Evolutionary conservation across 2,329 filamentous ascomycete genomes (phyloP).

Genomic region (Aspergillus sp.): DNA sequence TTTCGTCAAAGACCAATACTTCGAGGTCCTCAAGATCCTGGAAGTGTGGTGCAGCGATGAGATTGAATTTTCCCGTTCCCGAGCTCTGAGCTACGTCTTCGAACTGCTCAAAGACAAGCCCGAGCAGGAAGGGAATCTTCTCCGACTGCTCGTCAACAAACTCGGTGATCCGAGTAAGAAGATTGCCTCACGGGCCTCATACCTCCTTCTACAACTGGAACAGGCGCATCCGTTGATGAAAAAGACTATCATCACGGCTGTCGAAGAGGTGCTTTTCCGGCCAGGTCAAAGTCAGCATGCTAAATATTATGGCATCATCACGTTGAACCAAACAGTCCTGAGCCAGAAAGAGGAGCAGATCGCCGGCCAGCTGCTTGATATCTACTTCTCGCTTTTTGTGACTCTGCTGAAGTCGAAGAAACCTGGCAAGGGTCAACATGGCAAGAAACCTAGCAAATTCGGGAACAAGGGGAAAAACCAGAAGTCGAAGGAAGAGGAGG

Average conservation of each 20-base stretch:
- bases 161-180: constrained; percentile 92
- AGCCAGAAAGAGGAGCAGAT: constrained; percentile 74
- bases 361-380: constrained; percentile 71
- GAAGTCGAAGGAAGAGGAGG: constrained; percentile 42
- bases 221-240: constrained; percentile 92
- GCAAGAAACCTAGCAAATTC: constrained; percentile 31
- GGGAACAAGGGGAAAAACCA: constrained; percentile 36
- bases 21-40: constrained; percentile 82
- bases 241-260: constrained; percentile 67
- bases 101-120: constrained; percentile 90
- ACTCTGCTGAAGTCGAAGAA: constrained; percentile 61
- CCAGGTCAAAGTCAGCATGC: constrained; percentile 80
- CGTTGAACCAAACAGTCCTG: constrained; percentile 90
- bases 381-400: constrained; percentile 89
- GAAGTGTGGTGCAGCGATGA: constrained; percentile 93
- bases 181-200: constrained; percentile 86
- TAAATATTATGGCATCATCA: constrained; percentile 94
- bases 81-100: constrained; percentile 83
- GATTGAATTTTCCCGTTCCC: constrained; percentile 82
- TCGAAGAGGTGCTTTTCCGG: constrained; percentile 83
- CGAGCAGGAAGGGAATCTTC: constrained; percentile 89
- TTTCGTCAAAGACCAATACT: constrained; percentile 90
- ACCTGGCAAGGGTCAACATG: constrained; percentile 28
- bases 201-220: constrained; percentile 84
- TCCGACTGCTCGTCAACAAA: constrained; percentile 90